Percentiles rank a stretch among this genome's conserved stretches.
phyloP scores from a whole-genome alignment of 140 eudicot genomes.

The Erigeron philadelphicus region DNA sequence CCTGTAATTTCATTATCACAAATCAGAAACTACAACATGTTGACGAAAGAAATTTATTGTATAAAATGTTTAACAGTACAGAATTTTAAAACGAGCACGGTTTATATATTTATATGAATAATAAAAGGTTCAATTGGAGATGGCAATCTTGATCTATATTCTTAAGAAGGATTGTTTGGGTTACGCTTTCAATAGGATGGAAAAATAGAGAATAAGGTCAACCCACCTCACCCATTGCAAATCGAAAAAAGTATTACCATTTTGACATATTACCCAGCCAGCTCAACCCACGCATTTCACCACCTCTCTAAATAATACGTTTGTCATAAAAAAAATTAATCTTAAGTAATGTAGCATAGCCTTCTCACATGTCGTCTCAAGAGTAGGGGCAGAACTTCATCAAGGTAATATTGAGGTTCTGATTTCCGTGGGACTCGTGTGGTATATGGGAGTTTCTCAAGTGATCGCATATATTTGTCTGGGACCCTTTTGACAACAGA shows the following conservation, averaged over 20 bases:
- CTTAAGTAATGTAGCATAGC: conserved; percentile 11
- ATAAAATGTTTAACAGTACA: conserved; percentile 10
- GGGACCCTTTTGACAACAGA: conserved; percentile 75
- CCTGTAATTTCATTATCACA: conserved; percentile 39
- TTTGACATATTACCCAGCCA: conserved; percentile 7
- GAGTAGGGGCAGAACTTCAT: conserved; percentile 77
- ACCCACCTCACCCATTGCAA: background rate
- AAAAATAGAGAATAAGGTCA: background rate
- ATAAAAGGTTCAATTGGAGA: background rate
- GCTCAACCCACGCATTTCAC: background rate
- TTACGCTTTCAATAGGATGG: background rate
- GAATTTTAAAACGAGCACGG: background rate
- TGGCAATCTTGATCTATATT: background rate
- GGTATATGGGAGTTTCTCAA: conserved; percentile 90
- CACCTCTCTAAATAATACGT: background rate
- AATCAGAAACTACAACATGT: conserved; percentile 16
- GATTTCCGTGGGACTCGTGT: conserved; percentile 97
- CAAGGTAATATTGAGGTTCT: conserved; percentile 81
- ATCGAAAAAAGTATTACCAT: background rate
- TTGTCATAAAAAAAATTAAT: conserved; percentile 6
- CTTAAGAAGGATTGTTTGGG: background rate
- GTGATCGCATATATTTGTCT: conserved; percentile 77
- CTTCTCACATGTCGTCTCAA: conserved; percentile 81
- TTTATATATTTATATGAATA: conserved; percentile 10
- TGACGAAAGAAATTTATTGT: background rate